Conservation (phyloP, 805 yeast species). For the Cephaloascus fragrans region DNA sequence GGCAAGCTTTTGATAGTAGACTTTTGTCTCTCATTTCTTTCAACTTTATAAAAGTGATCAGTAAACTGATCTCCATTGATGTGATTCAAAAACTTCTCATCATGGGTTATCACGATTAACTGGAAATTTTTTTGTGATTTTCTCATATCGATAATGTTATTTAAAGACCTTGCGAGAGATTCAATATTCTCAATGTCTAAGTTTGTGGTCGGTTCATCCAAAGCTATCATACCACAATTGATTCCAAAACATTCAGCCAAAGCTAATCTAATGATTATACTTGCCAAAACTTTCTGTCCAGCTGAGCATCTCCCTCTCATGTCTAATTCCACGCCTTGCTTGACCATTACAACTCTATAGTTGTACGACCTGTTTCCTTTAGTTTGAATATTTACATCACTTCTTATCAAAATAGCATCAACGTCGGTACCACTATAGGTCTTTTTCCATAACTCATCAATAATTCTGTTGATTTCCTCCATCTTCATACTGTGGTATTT, state of each 20-base stretch:
- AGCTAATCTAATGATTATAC: conserved; percentile 84
- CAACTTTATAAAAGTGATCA: conserved; percentile 77
- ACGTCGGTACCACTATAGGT: conserved; percentile 95
- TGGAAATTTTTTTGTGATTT: conserved; percentile 82
- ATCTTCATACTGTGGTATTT: conserved; percentile 82
- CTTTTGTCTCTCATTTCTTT: conserved; percentile 71
- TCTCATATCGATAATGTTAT: conserved; percentile 65
- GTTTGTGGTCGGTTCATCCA: conserved; percentile 97
- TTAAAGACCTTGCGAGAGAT: conserved; percentile 73
- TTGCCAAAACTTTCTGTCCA: conserved; percentile 92
- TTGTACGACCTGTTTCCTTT: conserved; percentile 65
- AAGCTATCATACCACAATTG: conserved; percentile 90
- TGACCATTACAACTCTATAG: conserved; percentile 91
- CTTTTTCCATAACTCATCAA: conserved; percentile 88
- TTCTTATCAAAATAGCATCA: conserved; percentile 76
- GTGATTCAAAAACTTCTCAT: conserved; percentile 76
- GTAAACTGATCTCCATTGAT: conserved; percentile 82
- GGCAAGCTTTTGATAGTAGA: conserved; percentile 56
- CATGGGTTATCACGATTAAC: conserved; percentile 92
- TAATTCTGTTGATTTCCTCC: conserved; percentile 81
- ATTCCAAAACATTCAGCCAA: conserved; percentile 92
- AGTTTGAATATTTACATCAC: conserved; percentile 53
- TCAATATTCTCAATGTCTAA: conserved; percentile 84
- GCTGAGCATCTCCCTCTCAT: conserved; percentile 99
- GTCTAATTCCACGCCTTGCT: conserved; percentile 84